Evolutionary conservation across 2,329 filamentous ascomycete species (phyloP).

Genomic region (Penicillium italicum): DNA sequence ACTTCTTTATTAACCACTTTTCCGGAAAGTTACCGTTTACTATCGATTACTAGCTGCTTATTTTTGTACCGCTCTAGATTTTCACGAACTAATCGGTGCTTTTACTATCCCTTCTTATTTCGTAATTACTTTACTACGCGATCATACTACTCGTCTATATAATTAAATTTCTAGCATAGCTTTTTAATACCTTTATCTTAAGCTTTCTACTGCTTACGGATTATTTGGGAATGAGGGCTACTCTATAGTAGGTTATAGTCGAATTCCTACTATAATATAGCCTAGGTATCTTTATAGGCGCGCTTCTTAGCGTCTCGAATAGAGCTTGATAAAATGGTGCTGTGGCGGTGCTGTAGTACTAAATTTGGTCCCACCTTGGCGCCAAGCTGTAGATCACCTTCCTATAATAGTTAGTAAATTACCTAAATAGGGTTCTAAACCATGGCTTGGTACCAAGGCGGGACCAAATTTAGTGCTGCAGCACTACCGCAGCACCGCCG

Average conservation of each 20-base stretch:
- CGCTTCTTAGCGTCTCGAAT: slow-evolving; percentile 16
- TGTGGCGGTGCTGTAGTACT: too few relatives aligned
- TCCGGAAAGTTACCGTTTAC: slow-evolving; percentile 24
- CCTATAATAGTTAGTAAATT: too few relatives aligned
- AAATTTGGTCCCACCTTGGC: too few relatives aligned
- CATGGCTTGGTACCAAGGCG: too few relatives aligned
- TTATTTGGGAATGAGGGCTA: neutral
- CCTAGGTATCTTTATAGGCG: slow-evolving; percentile 16
- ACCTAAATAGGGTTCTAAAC: too few relatives aligned
- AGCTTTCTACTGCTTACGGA: slow-evolving; percentile 8
- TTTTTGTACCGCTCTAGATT: slow-evolving; percentile 28
- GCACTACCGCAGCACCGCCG: too few relatives aligned
- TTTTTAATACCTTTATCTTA: slow-evolving; percentile 10
- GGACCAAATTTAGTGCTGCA: too few relatives aligned
- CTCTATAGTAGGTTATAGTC: too few relatives aligned
- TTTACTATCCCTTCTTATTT: slow-evolving; percentile 22
- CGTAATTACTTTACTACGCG: slow-evolving; percentile 12
- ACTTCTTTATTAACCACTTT: slow-evolving; percentile 26
- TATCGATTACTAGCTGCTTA: slow-evolving; percentile 29
- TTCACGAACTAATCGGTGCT: slow-evolving; percentile 20
- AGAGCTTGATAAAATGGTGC: too few relatives aligned
- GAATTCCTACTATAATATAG: slow-evolving; percentile 11
- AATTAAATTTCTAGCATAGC: slow-evolving; percentile 10
- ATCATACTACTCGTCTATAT: slow-evolving; percentile 13
- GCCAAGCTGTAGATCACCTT: too few relatives aligned